phyloP scores from a whole-genome alignment of 768 basidiomycete species.

The Lactarius sanguifluus region DNA sequence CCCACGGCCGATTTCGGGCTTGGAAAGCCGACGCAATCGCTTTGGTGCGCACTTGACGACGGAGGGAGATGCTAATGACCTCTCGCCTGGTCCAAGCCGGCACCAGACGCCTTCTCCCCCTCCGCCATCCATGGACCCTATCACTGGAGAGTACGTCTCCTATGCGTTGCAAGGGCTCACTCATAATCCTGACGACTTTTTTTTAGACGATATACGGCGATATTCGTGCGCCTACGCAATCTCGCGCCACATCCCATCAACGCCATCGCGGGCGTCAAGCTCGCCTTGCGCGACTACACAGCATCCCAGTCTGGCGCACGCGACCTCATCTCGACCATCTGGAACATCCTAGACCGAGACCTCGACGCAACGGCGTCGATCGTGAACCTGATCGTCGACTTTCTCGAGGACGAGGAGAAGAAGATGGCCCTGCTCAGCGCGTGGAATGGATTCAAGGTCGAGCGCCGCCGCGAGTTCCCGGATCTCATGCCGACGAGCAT shows the following conservation, averaged over 20 bases:
- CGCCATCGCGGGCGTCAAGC: slow-evolving; percentile 62
- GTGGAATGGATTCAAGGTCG: slow-evolving; percentile 82
- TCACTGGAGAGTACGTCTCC: slow-evolving; percentile 51
- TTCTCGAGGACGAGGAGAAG: slow-evolving; percentile 85
- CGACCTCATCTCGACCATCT: slow-evolving; percentile 88
- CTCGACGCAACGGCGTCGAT: slow-evolving; percentile 75
- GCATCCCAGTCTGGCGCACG: slow-evolving; percentile 73
- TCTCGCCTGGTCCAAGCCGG: slow-evolving; percentile 30
- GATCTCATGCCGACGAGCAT: slow-evolving; percentile 60
- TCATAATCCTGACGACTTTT: not conserved
- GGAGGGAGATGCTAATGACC: slow-evolving; percentile 32
- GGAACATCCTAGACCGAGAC: slow-evolving; percentile 67
- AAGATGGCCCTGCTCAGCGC: slow-evolving; percentile 68
- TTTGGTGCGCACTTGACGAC: slow-evolving; percentile 62
- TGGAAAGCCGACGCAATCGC: slow-evolving; percentile 53
- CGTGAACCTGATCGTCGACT: slow-evolving; percentile 69
- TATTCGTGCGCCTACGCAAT: slow-evolving; percentile 61
- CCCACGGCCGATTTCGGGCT: slow-evolving; percentile 36
- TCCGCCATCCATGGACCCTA: slow-evolving; percentile 51
- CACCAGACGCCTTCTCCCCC: slow-evolving; percentile 38
- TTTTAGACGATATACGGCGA: slow-evolving; percentile 61
- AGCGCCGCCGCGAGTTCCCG: slow-evolving; percentile 88
- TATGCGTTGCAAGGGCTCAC: not conserved
- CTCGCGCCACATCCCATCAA: slow-evolving; percentile 56
- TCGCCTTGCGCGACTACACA: slow-evolving; percentile 77